A percentile compares a stretch with the other conserved stretches of the same genome.
phyloP scores from a whole-genome alignment of 441 rosid species.

The Adansonia grandidieri region DNA sequence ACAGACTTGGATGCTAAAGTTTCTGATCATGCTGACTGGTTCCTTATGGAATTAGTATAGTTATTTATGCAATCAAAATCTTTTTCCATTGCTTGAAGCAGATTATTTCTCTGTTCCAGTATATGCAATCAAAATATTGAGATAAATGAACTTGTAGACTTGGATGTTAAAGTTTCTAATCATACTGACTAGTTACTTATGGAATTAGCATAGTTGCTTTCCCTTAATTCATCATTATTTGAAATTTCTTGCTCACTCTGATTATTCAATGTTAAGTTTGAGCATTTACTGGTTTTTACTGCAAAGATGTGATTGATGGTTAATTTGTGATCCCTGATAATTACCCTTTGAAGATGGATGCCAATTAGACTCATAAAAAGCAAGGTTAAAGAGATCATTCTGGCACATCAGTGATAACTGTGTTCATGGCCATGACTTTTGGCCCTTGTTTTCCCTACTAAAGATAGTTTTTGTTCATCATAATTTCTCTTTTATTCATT shows the following conservation, averaged over 20 bases:
- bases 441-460: background rate
- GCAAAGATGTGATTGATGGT: background rate
- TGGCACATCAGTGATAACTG: background rate
- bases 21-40: background rate
- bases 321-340: background rate
- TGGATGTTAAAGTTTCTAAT: constrained; percentile 14
- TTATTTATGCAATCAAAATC: background rate
- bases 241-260: background rate
- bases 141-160: constrained; percentile 1
- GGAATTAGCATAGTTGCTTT: background rate
- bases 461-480: background rate
- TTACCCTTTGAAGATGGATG: constrained; percentile 3
- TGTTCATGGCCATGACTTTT: background rate
- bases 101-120: constrained; percentile 12
- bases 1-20: constrained; percentile 9
- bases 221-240: constrained; percentile 3
- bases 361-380: background rate
- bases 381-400: constrained; percentile 9
- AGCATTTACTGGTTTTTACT: background rate
- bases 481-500: background rate
- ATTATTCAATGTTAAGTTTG: background rate
- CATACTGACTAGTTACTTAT: background rate
- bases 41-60: background rate
- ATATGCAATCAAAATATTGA: background rate
- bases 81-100: too few species aligned